A percentile compares a stretch with the other conserved stretches of the same genome.
Evolutionary conservation across 495 filamentous ascomycete genomes (phyloP).

Genomic region (Aspergillus bridgeri): DNA sequence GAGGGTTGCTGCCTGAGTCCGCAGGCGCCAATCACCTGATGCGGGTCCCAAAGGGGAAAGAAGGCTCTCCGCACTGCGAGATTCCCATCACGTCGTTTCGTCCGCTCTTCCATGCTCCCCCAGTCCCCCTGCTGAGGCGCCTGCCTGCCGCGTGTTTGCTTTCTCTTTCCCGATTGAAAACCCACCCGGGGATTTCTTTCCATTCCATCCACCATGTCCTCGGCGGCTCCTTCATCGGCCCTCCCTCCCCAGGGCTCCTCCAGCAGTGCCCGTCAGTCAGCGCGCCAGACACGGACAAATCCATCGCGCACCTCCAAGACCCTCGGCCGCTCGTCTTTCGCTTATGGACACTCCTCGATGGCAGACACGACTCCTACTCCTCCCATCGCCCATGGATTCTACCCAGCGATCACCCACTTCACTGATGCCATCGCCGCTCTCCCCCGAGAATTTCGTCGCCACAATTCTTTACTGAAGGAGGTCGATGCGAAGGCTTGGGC

Average conservation of each 20-base stretch:
- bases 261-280: conserved; percentile 47
- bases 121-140: conserved; percentile 1
- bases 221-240: conserved; percentile 29
- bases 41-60: conserved; percentile 12
- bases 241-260: conserved; percentile 30
- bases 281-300: conserved; percentile 59
- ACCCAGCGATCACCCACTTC: conserved; percentile 91
- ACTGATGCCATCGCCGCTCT: conserved; percentile 89
- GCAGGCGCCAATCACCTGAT: conserved; percentile 34
- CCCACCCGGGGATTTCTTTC: neutral
- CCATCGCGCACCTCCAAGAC: conserved; percentile 58
- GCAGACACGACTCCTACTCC: conserved; percentile 30
- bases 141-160: conserved; percentile 6
- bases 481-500: conserved; percentile 84
- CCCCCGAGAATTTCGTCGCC: conserved; percentile 87
- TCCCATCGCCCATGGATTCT: conserved; percentile 60
- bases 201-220: conserved; percentile 22
- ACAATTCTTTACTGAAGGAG: conserved; percentile 93
- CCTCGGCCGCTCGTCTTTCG: conserved; percentile 47
- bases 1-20: conserved; percentile 12
- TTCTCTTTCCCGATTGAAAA: conserved; percentile 19
- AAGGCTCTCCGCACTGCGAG: conserved; percentile 19
- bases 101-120: conserved; percentile 10
- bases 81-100: conserved; percentile 4
- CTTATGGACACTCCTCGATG: conserved; percentile 37